phyloP scores from a whole-genome alignment of 2,329 filamentous ascomycete species.

The Leptographium flavum region DNA sequence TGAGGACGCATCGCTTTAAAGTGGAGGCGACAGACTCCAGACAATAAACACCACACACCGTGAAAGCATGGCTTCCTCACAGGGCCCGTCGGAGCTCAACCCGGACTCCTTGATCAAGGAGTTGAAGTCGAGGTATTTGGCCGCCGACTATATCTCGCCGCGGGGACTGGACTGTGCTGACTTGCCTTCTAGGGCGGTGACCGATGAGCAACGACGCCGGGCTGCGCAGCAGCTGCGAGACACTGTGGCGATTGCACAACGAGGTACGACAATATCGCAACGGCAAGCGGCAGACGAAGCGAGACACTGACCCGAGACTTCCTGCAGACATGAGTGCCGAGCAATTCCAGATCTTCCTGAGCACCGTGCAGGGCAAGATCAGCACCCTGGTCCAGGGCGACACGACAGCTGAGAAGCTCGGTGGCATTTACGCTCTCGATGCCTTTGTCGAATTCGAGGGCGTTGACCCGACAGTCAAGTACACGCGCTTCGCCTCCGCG shows the following conservation, averaged over 20 bases:
- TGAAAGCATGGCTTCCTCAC: conserved; percentile 11
- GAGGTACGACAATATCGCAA: conserved; percentile 26
- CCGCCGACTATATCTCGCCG: background rate
- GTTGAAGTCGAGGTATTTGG: conserved; percentile 36
- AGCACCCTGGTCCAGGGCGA: conserved; percentile 63
- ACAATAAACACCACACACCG: conserved; percentile 9
- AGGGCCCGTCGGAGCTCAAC: conserved; percentile 34
- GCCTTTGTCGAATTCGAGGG: conserved; percentile 92
- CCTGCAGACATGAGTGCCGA: conserved; percentile 59
- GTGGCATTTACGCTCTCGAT: conserved; percentile 83
- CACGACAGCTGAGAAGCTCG: conserved; percentile 78
- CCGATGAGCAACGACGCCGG: conserved; percentile 35
- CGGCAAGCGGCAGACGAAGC: too few relatives aligned
- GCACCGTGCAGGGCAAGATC: conserved; percentile 40
- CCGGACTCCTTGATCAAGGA: conserved; percentile 41
- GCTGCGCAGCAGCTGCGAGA: conserved; percentile 40
- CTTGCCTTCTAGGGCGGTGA: conserved; percentile 15
- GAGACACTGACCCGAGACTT: background rate
- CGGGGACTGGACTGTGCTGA: background rate
- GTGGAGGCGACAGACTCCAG: conserved; percentile 7
- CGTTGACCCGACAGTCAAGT: conserved; percentile 84
- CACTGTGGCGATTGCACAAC: conserved; percentile 38
- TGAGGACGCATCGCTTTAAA: conserved; percentile 9
- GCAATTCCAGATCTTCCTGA: conserved; percentile 52
- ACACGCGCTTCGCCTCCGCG: conserved; percentile 84